Percentiles rank a stretch among this genome's conserved stretches.
Conservation (phyloP, 768 basidiomycete genomes). For the Mycena haematopus region DNA sequence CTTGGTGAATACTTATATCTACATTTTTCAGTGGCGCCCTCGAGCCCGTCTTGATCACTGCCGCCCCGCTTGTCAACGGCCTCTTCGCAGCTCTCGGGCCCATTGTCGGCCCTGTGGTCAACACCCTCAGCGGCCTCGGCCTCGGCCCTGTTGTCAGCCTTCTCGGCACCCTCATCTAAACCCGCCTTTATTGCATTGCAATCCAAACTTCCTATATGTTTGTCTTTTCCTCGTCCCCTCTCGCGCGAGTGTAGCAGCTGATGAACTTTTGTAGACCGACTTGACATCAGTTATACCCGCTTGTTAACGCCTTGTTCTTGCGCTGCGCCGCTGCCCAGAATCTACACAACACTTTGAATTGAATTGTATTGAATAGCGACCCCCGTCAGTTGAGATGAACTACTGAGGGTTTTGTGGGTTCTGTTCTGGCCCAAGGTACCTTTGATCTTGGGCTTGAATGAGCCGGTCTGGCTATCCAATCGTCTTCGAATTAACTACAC, state of each 20-base stretch:
- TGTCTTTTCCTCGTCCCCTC: neutral
- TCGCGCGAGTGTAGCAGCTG: neutral
- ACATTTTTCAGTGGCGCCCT: slow-evolving; percentile 1
- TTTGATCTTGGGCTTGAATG: no score
- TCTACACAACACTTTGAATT: slow-evolving; percentile 1
- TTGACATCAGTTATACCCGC: slow-evolving; percentile 4
- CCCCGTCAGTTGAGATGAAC: no score
- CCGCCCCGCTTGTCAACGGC: slow-evolving; percentile 25
- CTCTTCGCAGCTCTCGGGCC: slow-evolving; percentile 21
- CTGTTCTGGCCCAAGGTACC: no score
- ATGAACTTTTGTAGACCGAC: slow-evolving; percentile 1
- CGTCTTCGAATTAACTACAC: no score
- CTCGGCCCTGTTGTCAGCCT: slow-evolving; percentile 21
- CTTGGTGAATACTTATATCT: neutral
- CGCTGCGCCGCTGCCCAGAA: neutral
- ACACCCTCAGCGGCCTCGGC: slow-evolving; percentile 19
- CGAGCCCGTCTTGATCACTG: slow-evolving; percentile 9
- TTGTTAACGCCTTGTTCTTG: neutral
- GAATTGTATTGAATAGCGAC: neutral
- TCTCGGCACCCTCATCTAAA: slow-evolving; percentile 3
- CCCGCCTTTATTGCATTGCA: neutral
- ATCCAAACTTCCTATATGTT: slow-evolving; percentile 3
- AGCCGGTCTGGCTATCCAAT: no score
- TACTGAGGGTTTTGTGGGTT: neutral
- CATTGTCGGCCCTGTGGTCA: slow-evolving; percentile 6